Evolutionary conservation across 2,329 filamentous ascomycete species (phyloP).

Genomic region (Phialophora chinensis): DNA sequence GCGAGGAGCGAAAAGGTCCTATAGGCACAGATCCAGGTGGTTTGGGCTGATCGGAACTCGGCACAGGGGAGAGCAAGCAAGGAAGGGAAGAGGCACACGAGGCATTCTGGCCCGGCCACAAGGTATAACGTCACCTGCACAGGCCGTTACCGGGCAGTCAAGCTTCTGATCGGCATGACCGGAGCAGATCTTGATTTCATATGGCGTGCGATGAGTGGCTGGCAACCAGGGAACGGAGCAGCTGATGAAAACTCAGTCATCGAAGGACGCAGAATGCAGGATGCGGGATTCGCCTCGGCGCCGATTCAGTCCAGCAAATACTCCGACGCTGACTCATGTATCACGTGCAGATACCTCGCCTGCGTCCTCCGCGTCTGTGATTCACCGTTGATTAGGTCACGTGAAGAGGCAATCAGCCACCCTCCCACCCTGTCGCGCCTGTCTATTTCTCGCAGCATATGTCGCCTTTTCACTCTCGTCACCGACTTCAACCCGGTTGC

Average conservation of each 20-base stretch:
- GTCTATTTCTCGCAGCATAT: not conserved
- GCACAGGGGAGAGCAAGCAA: conserved; percentile 3
- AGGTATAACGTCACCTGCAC: conserved; percentile 2
- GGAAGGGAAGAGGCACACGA: not conserved
- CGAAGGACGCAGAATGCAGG: not conserved
- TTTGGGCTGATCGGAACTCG: conserved; percentile 17
- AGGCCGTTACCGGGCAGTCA: conserved; percentile 15
- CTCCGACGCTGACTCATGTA: not conserved
- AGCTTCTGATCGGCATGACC: conserved; percentile 19
- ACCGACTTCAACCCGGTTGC: too few relatives aligned
- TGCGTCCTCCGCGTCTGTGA: not conserved
- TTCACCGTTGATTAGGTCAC: not conserved
- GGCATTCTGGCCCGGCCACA: not conserved
- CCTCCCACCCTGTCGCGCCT: not conserved
- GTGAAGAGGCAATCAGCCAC: not conserved
- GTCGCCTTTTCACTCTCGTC: not conserved
- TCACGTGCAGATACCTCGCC: not conserved
- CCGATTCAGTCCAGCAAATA: not conserved
- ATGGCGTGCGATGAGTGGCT: conserved; percentile 8
- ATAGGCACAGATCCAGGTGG: not conserved
- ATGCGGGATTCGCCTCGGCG: not conserved
- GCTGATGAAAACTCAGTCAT: not conserved
- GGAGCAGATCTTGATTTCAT: not conserved
- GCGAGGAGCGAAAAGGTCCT: conserved; percentile 1
- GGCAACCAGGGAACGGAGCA: not conserved